Evolutionary conservation across 2,329 filamentous ascomycete genomes (phyloP).

Genomic region (Venturia oleaginea): DNA sequence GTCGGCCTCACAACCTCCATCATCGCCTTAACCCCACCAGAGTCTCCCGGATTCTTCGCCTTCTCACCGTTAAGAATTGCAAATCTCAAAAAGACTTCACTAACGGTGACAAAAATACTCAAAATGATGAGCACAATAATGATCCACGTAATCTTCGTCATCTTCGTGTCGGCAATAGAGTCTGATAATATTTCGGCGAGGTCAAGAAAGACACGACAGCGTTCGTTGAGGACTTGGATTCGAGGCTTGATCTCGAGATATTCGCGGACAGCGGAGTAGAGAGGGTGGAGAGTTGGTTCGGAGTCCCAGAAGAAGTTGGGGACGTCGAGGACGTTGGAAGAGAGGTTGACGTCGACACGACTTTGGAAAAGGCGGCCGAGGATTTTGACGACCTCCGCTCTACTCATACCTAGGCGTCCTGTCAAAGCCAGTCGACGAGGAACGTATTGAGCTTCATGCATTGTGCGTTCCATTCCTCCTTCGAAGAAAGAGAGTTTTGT

Average conservation of each 20-base stretch:
- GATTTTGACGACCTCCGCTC: conserved; percentile 86
- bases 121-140: conserved; percentile 89
- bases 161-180: conserved; percentile 85
- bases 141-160: conserved; percentile 96
- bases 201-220: conserved; percentile 92
- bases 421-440: conserved; percentile 83
- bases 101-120: conserved; percentile 82
- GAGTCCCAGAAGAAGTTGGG: conserved; percentile 99
- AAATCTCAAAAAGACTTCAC: conserved; percentile 82
- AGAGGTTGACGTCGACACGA: conserved; percentile 93
- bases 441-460: conserved; percentile 86
- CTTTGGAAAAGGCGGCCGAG: conserved; percentile 86
- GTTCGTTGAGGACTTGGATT: conserved; percentile 93
- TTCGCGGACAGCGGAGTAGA: conserved; percentile 90
- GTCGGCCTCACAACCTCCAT: not conserved
- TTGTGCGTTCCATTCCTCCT: conserved; percentile 88
- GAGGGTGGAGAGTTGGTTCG: conserved; percentile 86
- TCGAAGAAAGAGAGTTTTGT: conserved; percentile 96
- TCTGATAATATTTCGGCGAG: conserved; percentile 91
- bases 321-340: conserved; percentile 90
- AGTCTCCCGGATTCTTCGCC: conserved; percentile 5
- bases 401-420: conserved; percentile 81
- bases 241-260: conserved; percentile 96
- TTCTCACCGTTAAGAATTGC: conserved; percentile 26
- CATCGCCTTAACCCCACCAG: not conserved